Conservation (phyloP, 2,329 filamentous ascomycete genomes). For the Fusarium temperatum region DNA sequence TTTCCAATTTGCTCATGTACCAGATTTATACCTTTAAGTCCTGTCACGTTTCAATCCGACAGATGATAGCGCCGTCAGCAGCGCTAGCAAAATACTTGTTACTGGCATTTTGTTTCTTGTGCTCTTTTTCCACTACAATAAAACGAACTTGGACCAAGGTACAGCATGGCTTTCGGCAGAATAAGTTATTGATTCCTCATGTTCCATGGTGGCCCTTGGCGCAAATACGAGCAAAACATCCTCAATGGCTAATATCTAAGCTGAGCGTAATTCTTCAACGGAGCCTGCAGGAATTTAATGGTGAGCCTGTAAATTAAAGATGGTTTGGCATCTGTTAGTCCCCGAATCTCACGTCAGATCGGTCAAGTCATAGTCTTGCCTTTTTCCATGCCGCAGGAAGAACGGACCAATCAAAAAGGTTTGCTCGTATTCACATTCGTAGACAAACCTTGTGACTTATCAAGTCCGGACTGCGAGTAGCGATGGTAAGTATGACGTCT, state of each 20-base stretch:
- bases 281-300: not conserved
- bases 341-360: not conserved
- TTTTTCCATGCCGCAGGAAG: not conserved
- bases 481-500: accelerated
- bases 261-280: not conserved
- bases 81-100: not conserved
- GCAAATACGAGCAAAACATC: not conserved
- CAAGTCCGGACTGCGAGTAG: not conserved
- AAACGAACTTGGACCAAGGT: accelerated
- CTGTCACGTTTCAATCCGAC: not conserved
- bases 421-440: not conserved
- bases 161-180: not conserved
- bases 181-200: not conserved
- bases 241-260: not conserved
- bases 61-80: accelerated
- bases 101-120: not conserved
- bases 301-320: accelerated
- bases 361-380: not conserved
- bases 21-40: not conserved
- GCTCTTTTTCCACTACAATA: not conserved
- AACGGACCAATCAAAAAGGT: not conserved
- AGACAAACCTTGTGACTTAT: not conserved
- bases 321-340: not conserved
- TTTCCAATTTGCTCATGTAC: not conserved
- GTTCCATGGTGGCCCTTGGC: too few relatives aligned